phyloP scores from a whole-genome alignment of 139 green algal species.

The Picochlorum sp. region DNA sequence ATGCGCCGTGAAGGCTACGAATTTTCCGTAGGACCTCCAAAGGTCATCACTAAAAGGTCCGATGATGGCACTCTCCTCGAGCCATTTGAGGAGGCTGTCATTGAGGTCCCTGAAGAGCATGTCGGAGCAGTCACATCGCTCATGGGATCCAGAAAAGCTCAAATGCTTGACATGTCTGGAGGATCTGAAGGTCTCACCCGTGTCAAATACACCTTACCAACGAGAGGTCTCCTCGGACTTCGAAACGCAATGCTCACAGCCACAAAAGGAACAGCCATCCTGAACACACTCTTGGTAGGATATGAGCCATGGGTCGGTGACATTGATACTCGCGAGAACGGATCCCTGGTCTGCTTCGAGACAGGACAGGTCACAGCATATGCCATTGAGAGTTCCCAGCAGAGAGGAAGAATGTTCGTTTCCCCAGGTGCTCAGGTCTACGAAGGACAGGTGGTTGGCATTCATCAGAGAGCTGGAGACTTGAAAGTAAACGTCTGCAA shows the following conservation, averaged over 20 bases:
- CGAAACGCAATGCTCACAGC: constrained; percentile 91
- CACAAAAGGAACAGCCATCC: constrained; percentile 85
- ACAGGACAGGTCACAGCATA: constrained; percentile 77
- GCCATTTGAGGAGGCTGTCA: constrained; percentile 86
- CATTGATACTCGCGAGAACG: constrained; percentile 81
- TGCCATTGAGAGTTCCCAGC: constrained; percentile 79
- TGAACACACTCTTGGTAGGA: constrained; percentile 89
- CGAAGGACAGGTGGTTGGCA: constrained; percentile 87
- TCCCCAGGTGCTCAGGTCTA: constrained; percentile 84
- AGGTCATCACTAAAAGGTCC: constrained; percentile 80
- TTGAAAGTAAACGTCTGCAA: constrained; percentile 97
- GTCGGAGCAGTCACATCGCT: constrained; percentile 81
- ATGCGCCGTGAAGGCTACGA: constrained; percentile 83
- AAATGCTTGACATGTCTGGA: constrained; percentile 83
- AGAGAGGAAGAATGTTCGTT: constrained; percentile 83
- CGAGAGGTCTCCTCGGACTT: constrained; percentile 86
- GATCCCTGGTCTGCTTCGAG: constrained; percentile 81
- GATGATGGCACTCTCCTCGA: constrained; percentile 57
- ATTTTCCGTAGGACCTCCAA: constrained; percentile 85
- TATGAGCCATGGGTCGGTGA: constrained; percentile 67
- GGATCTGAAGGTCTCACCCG: constrained; percentile 39
- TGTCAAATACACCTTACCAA: constrained; percentile 86
- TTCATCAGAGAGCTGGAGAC: constrained; percentile 89
- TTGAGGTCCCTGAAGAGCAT: constrained; percentile 75
- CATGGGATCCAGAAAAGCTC: constrained; percentile 82